Base-by-base conservation (phyloP, 768 basidiomycete genomes). In the Agrocybe pediades region DNA sequence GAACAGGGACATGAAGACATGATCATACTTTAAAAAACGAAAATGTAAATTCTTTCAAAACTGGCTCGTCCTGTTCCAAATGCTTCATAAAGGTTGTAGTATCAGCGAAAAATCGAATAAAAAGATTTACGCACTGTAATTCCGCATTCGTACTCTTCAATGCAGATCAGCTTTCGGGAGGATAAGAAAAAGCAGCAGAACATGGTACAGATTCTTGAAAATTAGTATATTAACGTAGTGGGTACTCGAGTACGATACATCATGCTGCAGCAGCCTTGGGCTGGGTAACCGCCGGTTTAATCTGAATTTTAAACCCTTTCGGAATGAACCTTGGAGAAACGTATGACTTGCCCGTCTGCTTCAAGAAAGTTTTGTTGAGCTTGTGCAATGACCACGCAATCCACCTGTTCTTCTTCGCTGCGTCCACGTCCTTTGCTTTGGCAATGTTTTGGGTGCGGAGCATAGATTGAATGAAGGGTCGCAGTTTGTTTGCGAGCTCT, bases 361-460 rank as follows among this genome's bases (percentile, higher is more conserved):
- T 33, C 23, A 40, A 16, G 8, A 21, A n/a, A 2, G 54, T 51
- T 16, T 48, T 47, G 52, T 66, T 63, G 6, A 56, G 51, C 25
- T 49, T 56, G 19, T 36, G 48, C 53, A 62, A 43, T 1, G 52
- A 43, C 53, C 53, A 60, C 2, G 48, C 44, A 21, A 62, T 33
- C 65, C 65, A 66, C 30, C 61, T 62, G 24, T 57, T 51, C 24
- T 53, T 53, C 39, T 56, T 61, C 20, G 57, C 50, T 13, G 51
- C 52, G 6, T 55, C 62, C 9, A 55, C 26, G 21, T 46, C 41
- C 9, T 49, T 27, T 1, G 58, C 54, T 6, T 26, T 36, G 6
- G 24, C 33, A n/a, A 58, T 19, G 21, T 56, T 42, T 0, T 27
- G 26, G 8, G 53, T 49, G 24, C 26, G 33, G 25, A 61, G 50